Conservation (phyloP, 768 basidiomycete species). For the Amanita molliuscula region DNA sequence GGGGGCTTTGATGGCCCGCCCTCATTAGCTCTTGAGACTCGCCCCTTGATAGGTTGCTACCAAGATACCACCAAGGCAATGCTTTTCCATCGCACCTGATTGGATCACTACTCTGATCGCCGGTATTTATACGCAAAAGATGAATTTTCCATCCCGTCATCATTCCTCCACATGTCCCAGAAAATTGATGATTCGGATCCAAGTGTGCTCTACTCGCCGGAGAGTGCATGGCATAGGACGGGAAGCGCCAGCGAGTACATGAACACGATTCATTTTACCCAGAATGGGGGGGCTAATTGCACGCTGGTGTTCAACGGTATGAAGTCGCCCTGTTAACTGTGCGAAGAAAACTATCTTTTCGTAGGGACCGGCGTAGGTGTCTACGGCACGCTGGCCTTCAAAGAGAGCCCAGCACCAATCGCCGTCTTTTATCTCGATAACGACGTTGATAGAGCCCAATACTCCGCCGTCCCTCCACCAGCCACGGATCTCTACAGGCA, state of each 20-base stretch:
- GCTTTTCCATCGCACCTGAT: too few species aligned
- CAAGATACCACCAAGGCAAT: too few species aligned
- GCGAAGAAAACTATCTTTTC: background rate
- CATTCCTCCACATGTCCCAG: background rate
- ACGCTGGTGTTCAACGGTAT: background rate
- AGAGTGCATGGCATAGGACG: background rate
- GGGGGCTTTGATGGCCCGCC: too few species aligned
- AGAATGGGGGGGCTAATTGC: background rate
- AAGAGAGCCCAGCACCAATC: background rate
- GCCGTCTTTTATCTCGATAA: background rate
- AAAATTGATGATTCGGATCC: background rate
- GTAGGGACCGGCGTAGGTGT: conserved; percentile 1
- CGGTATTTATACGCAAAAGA: too few species aligned
- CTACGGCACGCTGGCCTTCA: background rate
- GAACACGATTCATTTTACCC: background rate
- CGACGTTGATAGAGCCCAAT: background rate
- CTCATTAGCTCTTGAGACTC: too few species aligned
- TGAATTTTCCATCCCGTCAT: background rate
- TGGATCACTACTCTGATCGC: too few species aligned
- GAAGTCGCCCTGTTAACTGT: background rate
- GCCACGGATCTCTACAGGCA: background rate
- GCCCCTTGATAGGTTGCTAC: too few species aligned
- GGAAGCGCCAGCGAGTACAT: background rate
- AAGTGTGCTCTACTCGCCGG: background rate
- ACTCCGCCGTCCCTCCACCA: background rate